Evolutionary conservation across 2,329 filamentous ascomycete genomes (phyloP), one percentile per base, ranked within the genome.

Genomic region (Furcasterigmium sp.): DNA sequence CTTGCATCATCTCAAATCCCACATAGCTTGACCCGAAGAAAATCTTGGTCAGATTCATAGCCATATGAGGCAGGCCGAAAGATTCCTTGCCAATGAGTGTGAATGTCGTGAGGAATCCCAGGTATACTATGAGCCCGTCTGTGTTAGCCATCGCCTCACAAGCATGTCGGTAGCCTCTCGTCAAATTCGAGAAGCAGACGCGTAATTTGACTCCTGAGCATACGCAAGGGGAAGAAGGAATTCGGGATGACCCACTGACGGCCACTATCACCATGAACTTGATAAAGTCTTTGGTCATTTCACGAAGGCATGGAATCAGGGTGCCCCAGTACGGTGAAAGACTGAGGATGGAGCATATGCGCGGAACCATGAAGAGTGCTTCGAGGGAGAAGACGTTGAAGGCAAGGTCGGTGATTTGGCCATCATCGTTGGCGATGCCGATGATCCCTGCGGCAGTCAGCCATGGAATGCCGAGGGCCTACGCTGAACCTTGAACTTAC

Each of bases 221-320:
- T n/a, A n/a, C n/a, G n/a, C n/a, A n/a, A n/a, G n/a, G n/a, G n/a
- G n/a, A n/a, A n/a, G n/a, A n/a, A n/a, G n/a, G n/a, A n/a, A n/a
- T n/a, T n/a, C n/a, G n/a, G n/a, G n/a, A n/a, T n/a, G n/a, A n/a
- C n/a, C n/a, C n/a, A n/a, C n/a, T 68, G 42, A 95, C 85, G 38
- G 88, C 69, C 35, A 94, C 86, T 20, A 91, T 74, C 2, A 87
- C 85, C 64, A 81, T 76, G 58, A 93, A 95, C 56, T 91, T 91
- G 61, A 91, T 64, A 59, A 95, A 95, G 59, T 95, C 89, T 63
- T 91, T 91, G 30, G 86, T 86, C 91, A 96, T 96, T 60, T 91
- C 88, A 60, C 93, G 93, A 40, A 96, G 73, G 50, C 91, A 94
- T 0, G 90, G 91, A 46, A 96, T 91, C 39, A 93, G 64, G 1